These are phyloP conservation scores for Voacanga thouarsii DNA, from an alignment of 257 asterid species.

Conservation along the genomic window DNA sequence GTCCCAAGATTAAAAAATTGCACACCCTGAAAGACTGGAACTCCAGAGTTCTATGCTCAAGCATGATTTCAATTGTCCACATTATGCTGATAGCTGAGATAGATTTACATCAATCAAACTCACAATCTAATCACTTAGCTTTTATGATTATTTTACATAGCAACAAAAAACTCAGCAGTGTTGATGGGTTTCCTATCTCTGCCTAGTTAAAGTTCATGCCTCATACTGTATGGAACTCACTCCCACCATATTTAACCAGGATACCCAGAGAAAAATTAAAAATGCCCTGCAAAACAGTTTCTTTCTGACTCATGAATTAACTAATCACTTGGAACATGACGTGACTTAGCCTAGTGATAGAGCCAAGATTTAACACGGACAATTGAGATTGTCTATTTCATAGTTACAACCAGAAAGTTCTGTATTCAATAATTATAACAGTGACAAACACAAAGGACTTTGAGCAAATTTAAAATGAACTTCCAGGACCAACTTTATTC, in stretches of 20 bases:
- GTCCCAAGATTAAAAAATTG: too few relatives aligned
- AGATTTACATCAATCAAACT: background rate
- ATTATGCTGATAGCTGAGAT: background rate
- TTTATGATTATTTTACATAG: background rate
- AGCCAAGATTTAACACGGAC: too few relatives aligned
- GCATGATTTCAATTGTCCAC: background rate
- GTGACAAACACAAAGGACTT: background rate
- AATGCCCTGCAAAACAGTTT: background rate
- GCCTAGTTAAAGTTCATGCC: background rate
- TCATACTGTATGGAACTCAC: background rate
- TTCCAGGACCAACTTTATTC: background rate
- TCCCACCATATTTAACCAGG: background rate
- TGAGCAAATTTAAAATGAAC: too few relatives aligned
- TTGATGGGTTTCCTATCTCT: background rate
- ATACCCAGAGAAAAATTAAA: background rate
- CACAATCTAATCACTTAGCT: background rate
- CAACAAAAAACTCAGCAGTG: background rate
- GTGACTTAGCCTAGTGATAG: too few relatives aligned
- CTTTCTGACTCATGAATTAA: too few relatives aligned
- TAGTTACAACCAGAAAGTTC: too few relatives aligned
- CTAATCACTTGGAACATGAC: too few relatives aligned
- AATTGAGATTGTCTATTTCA: too few relatives aligned
- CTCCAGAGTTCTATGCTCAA: background rate
- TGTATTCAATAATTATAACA: background rate
- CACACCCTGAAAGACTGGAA: background rate